Base-by-base conservation (phyloP, 2,329 filamentous ascomycete species). In the Epichloe amarillans region DNA sequence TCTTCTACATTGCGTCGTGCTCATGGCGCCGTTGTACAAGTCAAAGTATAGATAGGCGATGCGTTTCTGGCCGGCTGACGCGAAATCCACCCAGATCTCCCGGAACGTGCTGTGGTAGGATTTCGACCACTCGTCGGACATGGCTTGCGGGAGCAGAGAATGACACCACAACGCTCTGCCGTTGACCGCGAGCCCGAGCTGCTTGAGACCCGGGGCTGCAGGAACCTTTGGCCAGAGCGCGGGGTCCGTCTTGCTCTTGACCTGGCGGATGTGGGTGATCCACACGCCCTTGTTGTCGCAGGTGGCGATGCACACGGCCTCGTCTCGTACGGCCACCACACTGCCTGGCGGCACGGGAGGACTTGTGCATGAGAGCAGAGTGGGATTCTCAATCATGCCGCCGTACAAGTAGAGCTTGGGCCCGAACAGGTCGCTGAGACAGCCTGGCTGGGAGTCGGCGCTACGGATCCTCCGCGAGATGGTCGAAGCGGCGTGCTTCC, bases 1-100 rank as follows among this genome's bases (percentile, higher is more conserved):
- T 8, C 61, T 61, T 12, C 60, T 61, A 55, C 69, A 71, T 50
- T 71, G 66, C 6, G 52, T 53, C 0, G 67, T 69, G 21, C 66
- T 63, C 68, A 71, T 70, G 47, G 69, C 69, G 33, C 69, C 69
- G 50, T 71, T 71, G 60, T 70, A 71, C 49, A 69, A 68, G 49
- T 70, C 61, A 50, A 68, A 71, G 55, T 68, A 65, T n/a, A 71
- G 54, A 49, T 69, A 69, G 0, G 68, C 68, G 6, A 65, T 57
- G 15, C 58, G 60, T 11, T 54, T 50, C 12, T 49, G 43, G 11
- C 58, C 55, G 8, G 58, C 57, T 10, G 56, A 51, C 14, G 57
- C 60, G 40, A 66, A 66, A 30, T 70, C 66, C 12, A 70, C 57
- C 62, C 64, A 69, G 17, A 69, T 59, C 42, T 71, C 68, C 53